phyloP scores from a whole-genome alignment of 192 early-diverging fungal species.

The Coemansia sp. region DNA sequence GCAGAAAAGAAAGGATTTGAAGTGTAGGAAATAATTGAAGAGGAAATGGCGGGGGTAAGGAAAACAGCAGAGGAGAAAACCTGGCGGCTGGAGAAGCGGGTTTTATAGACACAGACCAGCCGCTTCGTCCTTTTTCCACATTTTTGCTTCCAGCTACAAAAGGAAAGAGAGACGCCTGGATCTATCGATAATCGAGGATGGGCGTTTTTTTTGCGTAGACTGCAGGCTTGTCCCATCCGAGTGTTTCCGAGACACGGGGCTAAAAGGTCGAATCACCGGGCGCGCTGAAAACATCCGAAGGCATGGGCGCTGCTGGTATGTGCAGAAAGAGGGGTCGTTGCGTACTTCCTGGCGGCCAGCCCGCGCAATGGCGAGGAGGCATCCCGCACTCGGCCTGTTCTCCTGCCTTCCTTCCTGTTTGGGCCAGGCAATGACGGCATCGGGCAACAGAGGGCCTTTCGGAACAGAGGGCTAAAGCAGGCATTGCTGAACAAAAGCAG shows the following conservation, averaged over 20 bases:
- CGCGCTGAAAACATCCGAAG: background rate
- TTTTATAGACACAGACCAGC: slow-evolving; percentile 9
- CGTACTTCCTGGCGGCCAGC: background rate
- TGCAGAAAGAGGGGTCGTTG: background rate
- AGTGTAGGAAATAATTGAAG: background rate
- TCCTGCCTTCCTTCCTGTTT: background rate
- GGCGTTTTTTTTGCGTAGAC: background rate
- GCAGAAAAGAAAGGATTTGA: background rate
- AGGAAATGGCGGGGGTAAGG: background rate
- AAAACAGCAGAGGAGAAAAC: background rate
- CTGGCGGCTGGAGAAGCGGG: background rate
- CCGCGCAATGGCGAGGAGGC: background rate
- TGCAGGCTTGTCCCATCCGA: background rate
- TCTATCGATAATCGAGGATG: slow-evolving; percentile 2
- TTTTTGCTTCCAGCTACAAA: background rate
- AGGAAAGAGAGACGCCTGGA: background rate
- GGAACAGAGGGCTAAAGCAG: background rate
- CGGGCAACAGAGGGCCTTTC: background rate
- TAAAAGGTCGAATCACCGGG: background rate
- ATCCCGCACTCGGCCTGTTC: background rate
- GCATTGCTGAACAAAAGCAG: background rate
- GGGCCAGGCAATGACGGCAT: background rate
- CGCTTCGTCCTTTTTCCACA: background rate
- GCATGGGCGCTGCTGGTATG: background rate
- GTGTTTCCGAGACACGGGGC: slow-evolving; percentile 4